These are phyloP conservation scores for Desmodesmus armatus DNA, from an alignment of 139 green algal genomes.

Conservation along the genomic window DNA sequence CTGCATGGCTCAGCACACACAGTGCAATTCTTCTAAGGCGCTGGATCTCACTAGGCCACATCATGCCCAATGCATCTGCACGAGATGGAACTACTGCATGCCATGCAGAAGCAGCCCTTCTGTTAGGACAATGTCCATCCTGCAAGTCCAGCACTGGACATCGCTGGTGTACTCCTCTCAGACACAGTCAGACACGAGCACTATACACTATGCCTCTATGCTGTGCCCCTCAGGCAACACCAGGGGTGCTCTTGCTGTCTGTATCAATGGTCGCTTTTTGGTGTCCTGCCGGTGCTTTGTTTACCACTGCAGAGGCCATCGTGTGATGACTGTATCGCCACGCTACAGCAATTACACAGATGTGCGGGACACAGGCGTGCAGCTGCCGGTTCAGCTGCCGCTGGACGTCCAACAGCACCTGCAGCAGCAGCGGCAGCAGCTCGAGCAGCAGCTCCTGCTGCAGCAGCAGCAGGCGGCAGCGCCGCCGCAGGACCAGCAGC, in stretches of 20 bases:
- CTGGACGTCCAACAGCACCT: background rate
- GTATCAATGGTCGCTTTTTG: background rate
- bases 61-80: no score
- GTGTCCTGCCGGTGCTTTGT: background rate
- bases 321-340: constrained; percentile 88
- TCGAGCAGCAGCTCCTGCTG: background rate
- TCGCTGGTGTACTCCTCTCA: no score
- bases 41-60: no score
- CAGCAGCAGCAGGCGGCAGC: background rate
- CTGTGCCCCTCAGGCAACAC: no score
- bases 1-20: no score
- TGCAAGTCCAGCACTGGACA: no score
- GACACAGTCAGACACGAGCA: no score
- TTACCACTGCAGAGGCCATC: constrained; percentile 67
- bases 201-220: no score
- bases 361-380: constrained; percentile 64
- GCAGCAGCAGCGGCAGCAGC: constrained; percentile 4
- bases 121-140: no score
- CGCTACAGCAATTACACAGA: constrained; percentile 74
- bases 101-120: no score
- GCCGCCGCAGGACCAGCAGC: background rate
- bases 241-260: background rate
- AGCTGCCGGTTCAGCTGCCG: constrained; percentile 65
- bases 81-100: no score
- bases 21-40: background rate